These are phyloP conservation scores for Pneumocystis wakefieldiae DNA, from an alignment of 1,139 yeast species.

Conservation along the genomic window DNA sequence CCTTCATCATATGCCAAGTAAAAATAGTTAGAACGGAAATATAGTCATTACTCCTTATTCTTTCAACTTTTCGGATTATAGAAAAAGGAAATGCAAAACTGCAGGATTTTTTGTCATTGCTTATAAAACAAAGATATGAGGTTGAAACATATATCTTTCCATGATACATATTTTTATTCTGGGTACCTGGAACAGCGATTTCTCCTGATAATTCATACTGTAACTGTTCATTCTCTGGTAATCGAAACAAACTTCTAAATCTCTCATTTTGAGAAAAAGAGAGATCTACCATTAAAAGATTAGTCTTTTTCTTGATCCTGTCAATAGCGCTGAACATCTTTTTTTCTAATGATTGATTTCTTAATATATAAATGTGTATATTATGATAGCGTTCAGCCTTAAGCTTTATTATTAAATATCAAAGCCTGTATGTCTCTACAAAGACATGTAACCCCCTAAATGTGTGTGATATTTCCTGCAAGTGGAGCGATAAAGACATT, in stretches of 20 bases:
- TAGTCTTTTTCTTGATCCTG: not conserved
- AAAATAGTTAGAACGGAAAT: conserved; percentile 66
- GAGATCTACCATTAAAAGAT: not conserved
- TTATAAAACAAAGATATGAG: conserved; percentile 55
- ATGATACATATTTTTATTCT: not conserved
- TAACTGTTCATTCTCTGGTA: not conserved
- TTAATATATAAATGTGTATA: not conserved
- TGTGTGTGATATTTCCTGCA: too few relatives aligned
- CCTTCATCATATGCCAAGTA: conserved; percentile 49
- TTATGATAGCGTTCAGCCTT: not conserved
- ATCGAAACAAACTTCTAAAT: not conserved
- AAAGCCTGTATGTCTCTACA: too few relatives aligned
- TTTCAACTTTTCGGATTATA: conserved; percentile 69
- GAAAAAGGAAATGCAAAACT: conserved; percentile 59
- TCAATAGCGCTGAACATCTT: not conserved
- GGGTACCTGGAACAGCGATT: not conserved
- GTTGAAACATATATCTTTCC: not conserved
- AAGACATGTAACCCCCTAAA: too few relatives aligned
- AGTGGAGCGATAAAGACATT: too few relatives aligned
- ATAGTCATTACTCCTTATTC: conserved; percentile 60
- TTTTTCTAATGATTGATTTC: too few relatives aligned
- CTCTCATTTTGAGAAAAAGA: not conserved
- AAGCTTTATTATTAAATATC: too few relatives aligned
- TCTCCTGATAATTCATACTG: not conserved
- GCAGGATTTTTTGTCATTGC: conserved; percentile 56